phyloP scores from a whole-genome alignment of 768 basidiomycete species.

The Mycena haematopus region DNA sequence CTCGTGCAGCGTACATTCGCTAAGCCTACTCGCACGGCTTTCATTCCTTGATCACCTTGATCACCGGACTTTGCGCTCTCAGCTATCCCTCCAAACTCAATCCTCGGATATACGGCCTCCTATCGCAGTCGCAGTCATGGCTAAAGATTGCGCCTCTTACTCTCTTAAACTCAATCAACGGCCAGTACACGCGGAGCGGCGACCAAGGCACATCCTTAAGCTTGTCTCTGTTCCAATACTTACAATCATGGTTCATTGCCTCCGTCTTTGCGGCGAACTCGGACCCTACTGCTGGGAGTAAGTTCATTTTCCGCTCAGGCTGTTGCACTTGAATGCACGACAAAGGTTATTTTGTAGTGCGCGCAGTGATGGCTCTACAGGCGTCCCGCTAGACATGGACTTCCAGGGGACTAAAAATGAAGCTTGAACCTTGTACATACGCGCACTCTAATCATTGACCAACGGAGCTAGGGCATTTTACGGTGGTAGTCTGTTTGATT shows the following conservation, averaged over 20 bases:
- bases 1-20: neutral
- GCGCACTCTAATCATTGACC: neutral
- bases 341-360: neutral
- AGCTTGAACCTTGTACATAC: neutral
- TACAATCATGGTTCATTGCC: neutral
- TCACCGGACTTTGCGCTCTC: conserved; percentile 3
- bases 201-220: conserved; percentile 11
- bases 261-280: conserved; percentile 2
- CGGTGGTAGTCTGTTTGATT: neutral
- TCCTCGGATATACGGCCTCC: conserved; percentile 15
- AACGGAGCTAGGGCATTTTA: no score
- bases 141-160: conserved; percentile 21
- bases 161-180: conserved; percentile 16
- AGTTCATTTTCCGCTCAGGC: conserved; percentile 2
- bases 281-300: conserved; percentile 3
- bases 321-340: neutral
- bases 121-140: no score
- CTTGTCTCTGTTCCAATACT: neutral
- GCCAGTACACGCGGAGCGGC: conserved; percentile 7
- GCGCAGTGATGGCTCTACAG: conserved; percentile 3
- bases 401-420: neutral
- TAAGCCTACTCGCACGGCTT: neutral
- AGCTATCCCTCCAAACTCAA: neutral
- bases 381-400: conserved; percentile 7
- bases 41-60: conserved; percentile 17